Evolutionary conservation across 352 stramenopile genomes (phyloP), one percentile per base, ranked within the genome.

Genomic region (Phytophthora ramorum): DNA sequence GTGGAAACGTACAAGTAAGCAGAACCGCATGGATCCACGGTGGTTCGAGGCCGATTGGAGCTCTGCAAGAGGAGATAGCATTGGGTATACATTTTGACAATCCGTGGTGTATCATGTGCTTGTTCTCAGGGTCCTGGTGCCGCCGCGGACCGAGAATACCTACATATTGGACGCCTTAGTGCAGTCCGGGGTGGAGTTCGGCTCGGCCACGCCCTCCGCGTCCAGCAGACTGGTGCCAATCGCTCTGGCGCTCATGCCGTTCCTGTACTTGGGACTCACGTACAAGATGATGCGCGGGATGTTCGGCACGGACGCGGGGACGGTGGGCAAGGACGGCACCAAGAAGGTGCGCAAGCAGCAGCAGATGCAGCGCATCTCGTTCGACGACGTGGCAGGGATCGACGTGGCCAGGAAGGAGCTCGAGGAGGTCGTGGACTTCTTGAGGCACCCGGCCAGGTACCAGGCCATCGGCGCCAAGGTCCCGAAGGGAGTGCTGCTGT

Each of bases 381-480:
- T 98, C 72, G 81, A 97, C 30, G 95, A 98, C 52, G 92, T 99
- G 12, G 95, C 94, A 0, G 96, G 95, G 26, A 98, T 97, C 53
- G 94, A 98, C 69, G 79, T 67, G n/a, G 94, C 95, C n/a, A 97
- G 97, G 35, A 78, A 96, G 54, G 95, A 98, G 58, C 75, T 99
- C 13, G 85, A 91, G 75, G 72, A 98, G 92, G 81, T 99, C 8
- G 96, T 99, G 10, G 96, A 98, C 67, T 98, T 98, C 62, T 75
- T 99, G 55, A 91, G 95, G 53, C 78, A 97, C 40, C 96, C 95
- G 0, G 71, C 87, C 56, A 87, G 90, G 17, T 99, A 98, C 78
- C 89, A 93, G 26, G 85, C 86, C 24, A 98, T 98, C 67, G 96
- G 96, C 24, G 97, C 93, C 43, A 90, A 91, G 48, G 93, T 98